Evolutionary conservation across 1,139 yeast genomes (phyloP).

Genomic region (Pichia sp.): DNA sequence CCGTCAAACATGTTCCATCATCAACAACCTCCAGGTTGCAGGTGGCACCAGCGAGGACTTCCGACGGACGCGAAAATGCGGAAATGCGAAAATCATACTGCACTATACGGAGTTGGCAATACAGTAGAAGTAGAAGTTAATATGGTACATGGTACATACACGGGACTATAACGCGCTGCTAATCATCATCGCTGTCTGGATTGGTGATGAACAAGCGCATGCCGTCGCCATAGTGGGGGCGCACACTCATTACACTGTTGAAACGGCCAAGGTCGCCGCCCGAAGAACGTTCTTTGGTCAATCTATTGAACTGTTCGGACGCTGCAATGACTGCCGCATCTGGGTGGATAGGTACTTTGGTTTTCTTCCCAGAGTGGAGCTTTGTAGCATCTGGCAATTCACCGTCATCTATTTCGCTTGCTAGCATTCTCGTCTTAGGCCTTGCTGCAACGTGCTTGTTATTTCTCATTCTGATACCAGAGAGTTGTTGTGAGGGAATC

Average conservation of each 20-base stretch:
- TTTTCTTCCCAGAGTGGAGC: constrained; percentile 21
- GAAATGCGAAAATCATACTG: too few species aligned
- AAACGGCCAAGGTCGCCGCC: constrained; percentile 16
- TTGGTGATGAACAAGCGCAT: constrained; percentile 56
- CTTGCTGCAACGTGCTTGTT: constrained; percentile 45
- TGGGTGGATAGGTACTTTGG: constrained; percentile 25
- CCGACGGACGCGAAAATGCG: too few species aligned
- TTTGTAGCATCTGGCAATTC: constrained; percentile 33
- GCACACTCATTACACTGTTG: constrained; percentile 25
- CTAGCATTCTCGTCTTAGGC: constrained; percentile 69
- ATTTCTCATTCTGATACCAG: neutral
- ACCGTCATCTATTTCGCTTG: constrained; percentile 70
- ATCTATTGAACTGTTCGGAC: constrained; percentile 22
- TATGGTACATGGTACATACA: too few species aligned
- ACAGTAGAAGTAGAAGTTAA: too few species aligned
- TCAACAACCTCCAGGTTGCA: too few species aligned
- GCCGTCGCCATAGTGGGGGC: constrained; percentile 15
- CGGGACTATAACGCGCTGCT: constrained; percentile 1
- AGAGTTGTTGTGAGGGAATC: constrained; percentile 21
- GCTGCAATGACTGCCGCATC: constrained; percentile 26
- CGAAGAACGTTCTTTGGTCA: constrained; percentile 14
- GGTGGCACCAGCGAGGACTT: too few species aligned
- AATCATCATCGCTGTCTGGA: constrained; percentile 42
- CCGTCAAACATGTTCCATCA: too few species aligned
- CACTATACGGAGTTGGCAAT: too few species aligned